Percentiles rank a stretch among this genome's conserved stretches.
These are phyloP conservation scores for Trichophyton schoenleinii DNA, from an alignment of 2,329 filamentous ascomycete species.

Conservation along the genomic window DNA sequence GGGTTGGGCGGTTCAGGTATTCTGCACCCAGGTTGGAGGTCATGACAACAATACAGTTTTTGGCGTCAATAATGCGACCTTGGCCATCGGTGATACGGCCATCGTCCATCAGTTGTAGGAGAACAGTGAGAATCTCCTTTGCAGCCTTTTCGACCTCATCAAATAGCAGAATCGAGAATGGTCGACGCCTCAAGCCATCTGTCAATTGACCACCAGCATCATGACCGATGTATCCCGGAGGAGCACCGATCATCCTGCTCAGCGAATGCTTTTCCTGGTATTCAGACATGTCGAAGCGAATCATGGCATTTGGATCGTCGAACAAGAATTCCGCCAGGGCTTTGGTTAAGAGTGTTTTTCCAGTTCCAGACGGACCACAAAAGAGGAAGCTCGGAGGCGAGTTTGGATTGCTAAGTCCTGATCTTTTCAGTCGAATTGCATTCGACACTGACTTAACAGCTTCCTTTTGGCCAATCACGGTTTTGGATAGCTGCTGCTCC, in stretches of 20 bases:
- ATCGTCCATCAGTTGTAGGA: constrained; percentile 99
- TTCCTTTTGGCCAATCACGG: constrained; percentile 89
- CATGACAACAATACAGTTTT: constrained; percentile 99
- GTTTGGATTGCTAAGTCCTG: constrained; percentile 88
- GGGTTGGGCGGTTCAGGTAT: constrained; percentile 68
- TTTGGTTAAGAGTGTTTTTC: constrained; percentile 95
- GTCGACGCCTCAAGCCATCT: constrained; percentile 81
- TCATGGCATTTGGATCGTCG: constrained; percentile 94
- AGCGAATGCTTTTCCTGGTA: constrained; percentile 95
- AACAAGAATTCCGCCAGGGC: constrained; percentile 95
- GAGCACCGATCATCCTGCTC: constrained; percentile 94
- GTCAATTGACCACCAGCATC: constrained; percentile 93
- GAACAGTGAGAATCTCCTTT: constrained; percentile 90
- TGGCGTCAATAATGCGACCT: constrained; percentile 85
- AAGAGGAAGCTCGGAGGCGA: constrained; percentile 97
- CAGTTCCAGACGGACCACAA: constrained; percentile 94
- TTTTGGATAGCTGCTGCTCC: constrained; percentile 71
- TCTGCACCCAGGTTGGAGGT: constrained; percentile 95
- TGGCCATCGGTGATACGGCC: constrained; percentile 97
- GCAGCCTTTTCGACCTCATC: constrained; percentile 98
- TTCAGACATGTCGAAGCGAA: constrained; percentile 98
- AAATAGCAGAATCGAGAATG: constrained; percentile 95
- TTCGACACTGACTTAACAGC: constrained; percentile 89
- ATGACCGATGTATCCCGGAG: constrained; percentile 92
- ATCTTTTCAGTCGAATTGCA: constrained; percentile 87